phyloP scores from a whole-genome alignment of 2,329 filamentous ascomycete species.

The Botryosphaeria agaves region DNA sequence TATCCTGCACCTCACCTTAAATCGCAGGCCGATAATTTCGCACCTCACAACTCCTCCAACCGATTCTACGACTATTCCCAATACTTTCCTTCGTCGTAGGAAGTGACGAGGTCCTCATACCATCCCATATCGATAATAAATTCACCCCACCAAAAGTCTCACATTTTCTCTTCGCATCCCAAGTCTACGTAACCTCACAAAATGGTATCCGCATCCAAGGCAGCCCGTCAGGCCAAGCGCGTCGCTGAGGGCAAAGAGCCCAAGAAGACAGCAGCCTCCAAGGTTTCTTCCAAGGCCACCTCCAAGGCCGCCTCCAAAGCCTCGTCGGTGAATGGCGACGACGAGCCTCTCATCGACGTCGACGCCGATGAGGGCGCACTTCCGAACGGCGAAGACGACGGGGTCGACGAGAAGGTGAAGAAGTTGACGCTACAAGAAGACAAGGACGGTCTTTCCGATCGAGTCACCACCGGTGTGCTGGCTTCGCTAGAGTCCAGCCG shows the following conservation, averaged over 20 bases:
- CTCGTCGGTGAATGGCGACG: slow-evolving; percentile 54
- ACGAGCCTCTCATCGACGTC: slow-evolving; percentile 42
- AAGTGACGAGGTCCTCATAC: too few relatives aligned
- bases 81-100: too few relatives aligned
- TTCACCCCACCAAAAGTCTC: too few relatives aligned
- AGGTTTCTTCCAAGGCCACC: slow-evolving; percentile 50
- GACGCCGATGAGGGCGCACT: slow-evolving; percentile 31
- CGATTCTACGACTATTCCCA: too few relatives aligned
- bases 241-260: slow-evolving; percentile 53
- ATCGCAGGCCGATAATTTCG: too few relatives aligned
- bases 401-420: slow-evolving; percentile 60
- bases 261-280: slow-evolving; percentile 58
- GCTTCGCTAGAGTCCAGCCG: slow-evolving; percentile 69
- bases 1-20: too few relatives aligned
- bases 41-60: too few relatives aligned
- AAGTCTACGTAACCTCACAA: slow-evolving; percentile 10
- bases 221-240: slow-evolving; percentile 49
- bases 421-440: slow-evolving; percentile 87
- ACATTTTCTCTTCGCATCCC: too few relatives aligned
- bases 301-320: slow-evolving; percentile 45
- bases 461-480: slow-evolving; percentile 94
- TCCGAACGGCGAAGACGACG: slow-evolving; percentile 46
- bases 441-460: slow-evolving; percentile 87
- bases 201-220: slow-evolving; percentile 54
- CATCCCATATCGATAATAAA: too few relatives aligned